phyloP scores from a whole-genome alignment of 768 basidiomycete species.

The Dacryopinax spathularia region DNA sequence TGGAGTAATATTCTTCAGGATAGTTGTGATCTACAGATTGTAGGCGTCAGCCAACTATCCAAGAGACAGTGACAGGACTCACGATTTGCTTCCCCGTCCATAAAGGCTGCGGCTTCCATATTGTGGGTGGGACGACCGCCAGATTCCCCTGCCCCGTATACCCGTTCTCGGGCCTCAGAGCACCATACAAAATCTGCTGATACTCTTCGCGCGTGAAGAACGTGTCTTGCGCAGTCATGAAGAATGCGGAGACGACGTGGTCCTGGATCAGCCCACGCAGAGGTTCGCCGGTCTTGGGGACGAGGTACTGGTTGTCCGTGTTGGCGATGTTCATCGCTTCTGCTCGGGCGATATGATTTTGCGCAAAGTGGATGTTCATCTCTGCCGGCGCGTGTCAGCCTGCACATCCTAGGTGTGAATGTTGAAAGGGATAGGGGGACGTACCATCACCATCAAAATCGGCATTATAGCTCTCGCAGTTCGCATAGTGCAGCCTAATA shows the following conservation, averaged over 20 bases:
- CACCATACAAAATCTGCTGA: constrained; percentile 88
- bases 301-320: constrained; percentile 97
- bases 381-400: constrained; percentile 38
- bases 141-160: constrained; percentile 50
- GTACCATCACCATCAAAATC: constrained; percentile 87
- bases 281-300: constrained; percentile 95
- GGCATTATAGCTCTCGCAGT: constrained; percentile 60
- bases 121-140: constrained; percentile 72
- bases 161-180: constrained; percentile 71
- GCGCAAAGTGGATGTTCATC: constrained; percentile 98
- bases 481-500: constrained; percentile 98
- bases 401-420: too few relatives aligned
- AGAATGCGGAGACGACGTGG: constrained; percentile 96
- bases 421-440: constrained; percentile 15
- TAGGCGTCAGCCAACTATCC: constrained; percentile 6
- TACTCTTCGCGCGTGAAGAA: constrained; percentile 96
- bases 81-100: constrained; percentile 99
- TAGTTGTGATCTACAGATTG: constrained; percentile 68
- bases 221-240: constrained; percentile 92
- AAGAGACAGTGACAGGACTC: constrained; percentile 19
- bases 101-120: constrained; percentile 78
- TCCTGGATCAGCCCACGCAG: constrained; percentile 96
- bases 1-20: constrained; percentile 85
- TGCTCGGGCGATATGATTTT: constrained; percentile 87
- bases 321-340: constrained; percentile 92